These are phyloP conservation scores for Paecilomyces niveus DNA, from an alignment of 2,329 filamentous ascomycete species.

Conservation along the genomic window DNA sequence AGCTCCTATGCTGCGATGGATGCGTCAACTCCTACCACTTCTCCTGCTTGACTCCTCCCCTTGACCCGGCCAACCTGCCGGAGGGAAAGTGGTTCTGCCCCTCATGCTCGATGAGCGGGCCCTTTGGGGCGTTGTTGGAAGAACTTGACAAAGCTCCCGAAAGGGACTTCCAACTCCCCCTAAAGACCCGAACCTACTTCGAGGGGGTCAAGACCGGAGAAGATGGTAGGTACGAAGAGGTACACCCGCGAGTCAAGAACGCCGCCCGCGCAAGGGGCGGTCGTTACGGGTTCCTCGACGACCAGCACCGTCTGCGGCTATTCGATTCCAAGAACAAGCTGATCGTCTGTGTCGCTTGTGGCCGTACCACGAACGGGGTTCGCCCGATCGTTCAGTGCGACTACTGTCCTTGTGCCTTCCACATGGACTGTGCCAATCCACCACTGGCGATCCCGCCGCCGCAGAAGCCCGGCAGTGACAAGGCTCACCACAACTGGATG, in stretches of 20 bases:
- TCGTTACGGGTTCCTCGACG: conserved; percentile 10
- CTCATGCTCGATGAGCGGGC: conserved; percentile 46
- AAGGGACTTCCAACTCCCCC: conserved; percentile 65
- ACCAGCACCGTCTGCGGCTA: conserved; percentile 41
- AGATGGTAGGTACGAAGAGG: conserved; percentile 75
- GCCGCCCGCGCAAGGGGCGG: conserved; percentile 13
- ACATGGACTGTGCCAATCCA: conserved; percentile 84
- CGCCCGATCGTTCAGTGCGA: conserved; percentile 81
- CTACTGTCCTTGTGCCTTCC: conserved; percentile 74
- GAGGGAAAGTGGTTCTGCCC: conserved; percentile 80
- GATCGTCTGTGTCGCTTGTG: conserved; percentile 72
- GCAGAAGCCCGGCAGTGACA: conserved; percentile 37
- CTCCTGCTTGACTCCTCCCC: conserved; percentile 74
- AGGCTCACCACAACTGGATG: conserved; percentile 66
- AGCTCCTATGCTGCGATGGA: conserved; percentile 87
- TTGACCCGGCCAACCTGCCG: conserved; percentile 56
- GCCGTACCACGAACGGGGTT: conserved; percentile 54
- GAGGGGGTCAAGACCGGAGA: conserved; percentile 69
- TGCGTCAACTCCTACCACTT: conserved; percentile 89
- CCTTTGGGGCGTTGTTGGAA: conserved; percentile 59
- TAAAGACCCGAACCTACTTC: conserved; percentile 65
- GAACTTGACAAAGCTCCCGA: conserved; percentile 62
- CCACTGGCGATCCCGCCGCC: conserved; percentile 73
- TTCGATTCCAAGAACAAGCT: conserved; percentile 66
- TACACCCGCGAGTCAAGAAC: conserved; percentile 31